A percentile compares a stretch with the other conserved stretches of the same genome.
These are phyloP conservation scores for Larix sibirica DNA, from an alignment of 83 land plant species.

Conservation along the genomic window DNA sequence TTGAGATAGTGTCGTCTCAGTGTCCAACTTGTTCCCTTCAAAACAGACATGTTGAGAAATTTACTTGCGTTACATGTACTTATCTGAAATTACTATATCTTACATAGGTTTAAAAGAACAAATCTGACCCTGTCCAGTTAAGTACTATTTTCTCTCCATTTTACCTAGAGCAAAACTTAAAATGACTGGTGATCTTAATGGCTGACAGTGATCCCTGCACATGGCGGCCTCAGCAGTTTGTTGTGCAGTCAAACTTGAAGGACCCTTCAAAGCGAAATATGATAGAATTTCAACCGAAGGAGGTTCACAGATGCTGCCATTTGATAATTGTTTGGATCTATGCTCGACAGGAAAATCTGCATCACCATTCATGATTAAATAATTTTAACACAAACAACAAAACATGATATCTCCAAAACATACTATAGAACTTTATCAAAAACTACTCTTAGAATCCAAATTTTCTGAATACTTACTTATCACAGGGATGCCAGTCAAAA, in stretches of 20 bases:
- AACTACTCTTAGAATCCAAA: neutral
- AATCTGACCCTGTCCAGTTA: neutral
- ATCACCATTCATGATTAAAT: neutral
- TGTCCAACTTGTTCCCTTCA: slow-evolving; percentile 2
- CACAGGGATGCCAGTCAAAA: too few species aligned
- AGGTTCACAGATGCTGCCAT: neutral
- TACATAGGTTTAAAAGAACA: neutral
- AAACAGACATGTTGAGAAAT: neutral
- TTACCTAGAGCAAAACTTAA: slow-evolving; percentile 6
- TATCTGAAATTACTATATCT: too few species aligned
- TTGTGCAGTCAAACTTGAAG: neutral
- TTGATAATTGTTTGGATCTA: neutral
- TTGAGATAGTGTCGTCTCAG: neutral
- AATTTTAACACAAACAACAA: neutral
- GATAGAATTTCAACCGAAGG: neutral
- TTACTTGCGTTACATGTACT: neutral
- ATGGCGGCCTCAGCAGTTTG: neutral
- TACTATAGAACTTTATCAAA: neutral
- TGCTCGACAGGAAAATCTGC: neutral
- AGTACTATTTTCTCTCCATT: neutral
- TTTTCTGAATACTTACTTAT: neutral
- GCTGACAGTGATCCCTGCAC: neutral
- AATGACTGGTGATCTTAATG: neutral
- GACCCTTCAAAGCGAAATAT: neutral
- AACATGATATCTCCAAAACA: neutral